Conservation (phyloP, 1,284 basidiomycete genomes). For the Boletus sp. region DNA sequence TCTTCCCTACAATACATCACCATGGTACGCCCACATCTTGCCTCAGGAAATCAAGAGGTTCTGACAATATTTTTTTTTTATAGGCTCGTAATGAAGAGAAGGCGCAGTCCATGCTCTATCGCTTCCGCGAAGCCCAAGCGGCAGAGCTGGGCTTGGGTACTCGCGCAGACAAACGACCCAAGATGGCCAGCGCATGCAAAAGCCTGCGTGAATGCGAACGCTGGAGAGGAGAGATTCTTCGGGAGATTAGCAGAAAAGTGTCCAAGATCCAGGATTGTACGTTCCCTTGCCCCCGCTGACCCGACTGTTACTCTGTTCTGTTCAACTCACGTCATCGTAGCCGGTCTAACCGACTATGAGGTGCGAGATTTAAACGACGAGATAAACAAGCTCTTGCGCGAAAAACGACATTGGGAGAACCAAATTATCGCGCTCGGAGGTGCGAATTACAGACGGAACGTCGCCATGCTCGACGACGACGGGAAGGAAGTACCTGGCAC, state of each 20-base stretch:
- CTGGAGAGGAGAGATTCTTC: constrained; percentile 92
- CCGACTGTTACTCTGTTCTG: background rate
- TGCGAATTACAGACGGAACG: constrained; percentile 91
- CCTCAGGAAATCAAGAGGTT: background rate
- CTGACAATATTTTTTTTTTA: background rate
- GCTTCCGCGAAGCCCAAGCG: constrained; percentile 95
- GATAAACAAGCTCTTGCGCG: constrained; percentile 93
- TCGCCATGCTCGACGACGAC: constrained; percentile 89
- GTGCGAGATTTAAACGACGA: constrained; percentile 90
- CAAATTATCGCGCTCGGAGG: constrained; percentile 94
- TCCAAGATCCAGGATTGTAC: constrained; percentile 95
- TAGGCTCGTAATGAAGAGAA: constrained; percentile 97
- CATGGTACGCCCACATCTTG: constrained; percentile 14
- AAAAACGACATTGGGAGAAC: constrained; percentile 97
- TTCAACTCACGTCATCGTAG: constrained; percentile 39
- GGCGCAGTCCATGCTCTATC: constrained; percentile 97
- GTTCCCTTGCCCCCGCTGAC: constrained; percentile 34
- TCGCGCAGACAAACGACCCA: constrained; percentile 76
- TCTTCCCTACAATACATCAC: background rate
- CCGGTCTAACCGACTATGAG: constrained; percentile 92
- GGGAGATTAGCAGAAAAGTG: constrained; percentile 94
- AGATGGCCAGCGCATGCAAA: constrained; percentile 88
- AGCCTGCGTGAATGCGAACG: constrained; percentile 90
- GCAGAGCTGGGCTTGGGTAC: constrained; percentile 89
- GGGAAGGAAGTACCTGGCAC: constrained; percentile 94